A percentile compares a stretch with the other conserved stretches of the same genome.
phyloP scores from a whole-genome alignment of 768 basidiomycete species.

The Lactarius deliciosus region DNA sequence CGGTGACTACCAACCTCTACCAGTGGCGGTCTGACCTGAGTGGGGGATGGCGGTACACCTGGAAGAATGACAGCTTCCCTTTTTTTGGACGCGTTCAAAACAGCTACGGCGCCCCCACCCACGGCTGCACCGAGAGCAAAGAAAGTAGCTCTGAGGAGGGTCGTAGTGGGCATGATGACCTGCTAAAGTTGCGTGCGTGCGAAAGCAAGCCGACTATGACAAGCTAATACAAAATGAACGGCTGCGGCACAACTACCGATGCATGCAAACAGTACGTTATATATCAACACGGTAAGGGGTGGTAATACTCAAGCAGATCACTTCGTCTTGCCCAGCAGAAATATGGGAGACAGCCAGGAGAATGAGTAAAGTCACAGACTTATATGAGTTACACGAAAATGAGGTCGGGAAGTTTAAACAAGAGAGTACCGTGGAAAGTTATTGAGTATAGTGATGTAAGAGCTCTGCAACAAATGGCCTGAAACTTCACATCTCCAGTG shows the following conservation, averaged over 20 bases:
- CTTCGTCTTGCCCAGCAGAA: slow-evolving; percentile 33
- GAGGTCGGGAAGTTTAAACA: slow-evolving; percentile 23
- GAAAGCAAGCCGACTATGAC: not conserved
- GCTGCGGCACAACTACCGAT: slow-evolving; percentile 28
- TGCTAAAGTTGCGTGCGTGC: not conserved
- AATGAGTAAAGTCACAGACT: slow-evolving; percentile 25
- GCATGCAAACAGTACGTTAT: slow-evolving; percentile 26
- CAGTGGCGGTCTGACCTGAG: slow-evolving; percentile 36
- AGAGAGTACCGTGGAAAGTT: slow-evolving; percentile 18
- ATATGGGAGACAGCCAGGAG: slow-evolving; percentile 29
- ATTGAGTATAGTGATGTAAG: slow-evolving; percentile 17
- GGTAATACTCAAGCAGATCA: slow-evolving; percentile 16
- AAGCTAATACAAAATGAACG: slow-evolving; percentile 24
- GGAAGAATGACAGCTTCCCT: slow-evolving; percentile 26
- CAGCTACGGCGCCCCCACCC: slow-evolving; percentile 71
- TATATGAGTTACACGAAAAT: slow-evolving; percentile 29
- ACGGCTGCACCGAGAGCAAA: slow-evolving; percentile 83
- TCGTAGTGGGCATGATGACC: slow-evolving; percentile 44
- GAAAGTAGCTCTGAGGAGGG: slow-evolving; percentile 60
- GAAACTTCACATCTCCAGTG: slow-evolving; percentile 51
- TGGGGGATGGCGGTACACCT: slow-evolving; percentile 16
- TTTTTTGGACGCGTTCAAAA: slow-evolving; percentile 41
- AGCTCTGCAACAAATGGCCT: slow-evolving; percentile 4
- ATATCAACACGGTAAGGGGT: slow-evolving; percentile 17
- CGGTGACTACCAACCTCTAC: slow-evolving; percentile 48